phyloP scores from a whole-genome alignment of 2,329 filamentous ascomycete species.

The Xylariales sp. region DNA sequence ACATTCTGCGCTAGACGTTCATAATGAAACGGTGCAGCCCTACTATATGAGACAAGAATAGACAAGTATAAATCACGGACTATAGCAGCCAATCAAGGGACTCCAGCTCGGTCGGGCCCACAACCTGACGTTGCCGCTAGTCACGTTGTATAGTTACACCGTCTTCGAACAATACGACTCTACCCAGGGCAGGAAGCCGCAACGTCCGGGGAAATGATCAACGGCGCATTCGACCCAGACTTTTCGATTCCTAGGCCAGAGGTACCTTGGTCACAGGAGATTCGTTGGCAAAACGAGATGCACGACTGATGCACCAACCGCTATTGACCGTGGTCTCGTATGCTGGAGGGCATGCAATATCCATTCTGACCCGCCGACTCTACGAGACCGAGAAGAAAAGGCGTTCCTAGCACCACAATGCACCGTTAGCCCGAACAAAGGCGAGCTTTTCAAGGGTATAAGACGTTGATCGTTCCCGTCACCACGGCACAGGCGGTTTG shows the following conservation, averaged over 20 bases:
- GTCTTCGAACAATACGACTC: too few relatives aligned
- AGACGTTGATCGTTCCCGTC: slow-evolving; percentile 6
- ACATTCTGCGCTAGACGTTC: too few relatives aligned
- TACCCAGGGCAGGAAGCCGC: too few relatives aligned
- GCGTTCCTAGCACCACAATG: slow-evolving; percentile 1
- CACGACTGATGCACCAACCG: slow-evolving; percentile 4
- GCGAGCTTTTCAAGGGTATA: slow-evolving; percentile 1
- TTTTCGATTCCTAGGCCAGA: background rate
- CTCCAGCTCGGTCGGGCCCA: too few relatives aligned
- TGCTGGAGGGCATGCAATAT: slow-evolving; percentile 5
- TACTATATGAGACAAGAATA: too few relatives aligned
- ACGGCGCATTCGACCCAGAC: slow-evolving; percentile 3
- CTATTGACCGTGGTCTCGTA: slow-evolving; percentile 1
- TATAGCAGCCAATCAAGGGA: too few relatives aligned
- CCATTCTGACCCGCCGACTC: background rate
- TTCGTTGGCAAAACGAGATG: background rate
- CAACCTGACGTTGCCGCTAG: too few relatives aligned
- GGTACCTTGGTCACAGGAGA: background rate
- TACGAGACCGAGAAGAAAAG: background rate
- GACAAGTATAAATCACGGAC: too few relatives aligned
- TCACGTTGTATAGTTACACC: too few relatives aligned
- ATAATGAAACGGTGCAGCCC: too few relatives aligned
- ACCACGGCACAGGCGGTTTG: background rate
- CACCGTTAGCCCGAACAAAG: background rate
- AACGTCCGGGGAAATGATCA: slow-evolving; percentile 8